phyloP scores from a whole-genome alignment of 345 rosid genomes.

The Eucalyptus viminalis region DNA sequence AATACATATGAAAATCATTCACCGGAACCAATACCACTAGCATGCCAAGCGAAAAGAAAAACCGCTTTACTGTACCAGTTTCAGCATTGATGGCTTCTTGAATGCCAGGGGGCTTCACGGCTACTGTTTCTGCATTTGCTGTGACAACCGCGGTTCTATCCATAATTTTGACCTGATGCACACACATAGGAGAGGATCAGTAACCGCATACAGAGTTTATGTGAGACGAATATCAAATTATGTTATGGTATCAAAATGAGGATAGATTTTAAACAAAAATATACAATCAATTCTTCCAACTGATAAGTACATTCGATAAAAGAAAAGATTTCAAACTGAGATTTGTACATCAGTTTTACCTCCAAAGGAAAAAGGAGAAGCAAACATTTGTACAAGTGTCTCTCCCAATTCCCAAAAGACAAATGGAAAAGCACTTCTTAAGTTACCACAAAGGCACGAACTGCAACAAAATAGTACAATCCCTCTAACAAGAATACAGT shows the following conservation, averaged over 20 bases:
- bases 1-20: background rate
- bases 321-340: background rate
- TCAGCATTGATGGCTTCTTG: conserved; percentile 84
- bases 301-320: background rate
- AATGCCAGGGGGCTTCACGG: conserved; percentile 58
- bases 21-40: background rate
- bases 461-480: background rate
- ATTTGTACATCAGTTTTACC: background rate
- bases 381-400: background rate
- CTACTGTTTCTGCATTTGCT: conserved; percentile 65
- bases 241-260: background rate
- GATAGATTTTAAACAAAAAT: background rate
- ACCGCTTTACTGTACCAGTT: conserved; percentile 16
- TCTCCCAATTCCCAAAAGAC: background rate
- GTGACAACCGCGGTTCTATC: conserved; percentile 77
- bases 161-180: conserved; percentile 55
- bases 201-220: background rate
- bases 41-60: background rate
- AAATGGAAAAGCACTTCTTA: background rate
- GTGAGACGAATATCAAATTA: background rate
- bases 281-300: background rate
- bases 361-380: background rate
- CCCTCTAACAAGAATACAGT: background rate
- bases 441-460: background rate
- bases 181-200: background rate